These are phyloP conservation scores for Westerdykella sp. DNA, from an alignment of 2,329 filamentous ascomycete genomes.

Conservation along the genomic window DNA sequence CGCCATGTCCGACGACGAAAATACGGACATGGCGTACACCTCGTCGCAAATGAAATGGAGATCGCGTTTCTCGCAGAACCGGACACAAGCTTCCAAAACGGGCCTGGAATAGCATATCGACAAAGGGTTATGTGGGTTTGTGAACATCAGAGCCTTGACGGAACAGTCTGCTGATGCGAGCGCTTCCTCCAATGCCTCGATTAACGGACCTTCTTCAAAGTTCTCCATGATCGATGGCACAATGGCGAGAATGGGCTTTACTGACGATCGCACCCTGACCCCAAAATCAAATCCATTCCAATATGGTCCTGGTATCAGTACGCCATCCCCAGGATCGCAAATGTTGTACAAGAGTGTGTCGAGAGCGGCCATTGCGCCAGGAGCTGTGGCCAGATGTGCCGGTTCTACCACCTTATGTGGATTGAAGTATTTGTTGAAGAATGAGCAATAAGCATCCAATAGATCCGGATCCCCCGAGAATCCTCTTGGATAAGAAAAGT, in stretches of 20 bases:
- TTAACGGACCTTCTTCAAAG: conserved; percentile 8
- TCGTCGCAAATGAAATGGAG: conserved; percentile 35
- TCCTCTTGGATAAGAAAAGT: conserved; percentile 13
- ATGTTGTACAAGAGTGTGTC: conserved; percentile 30
- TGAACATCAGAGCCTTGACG: conserved; percentile 37
- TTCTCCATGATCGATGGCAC: conserved; percentile 7
- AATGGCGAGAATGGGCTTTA: conserved; percentile 13
- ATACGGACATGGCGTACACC: conserved; percentile 33
- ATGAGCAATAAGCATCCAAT: conserved; percentile 9
- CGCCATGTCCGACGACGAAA: conserved; percentile 12
- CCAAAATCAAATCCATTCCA: conserved; percentile 25
- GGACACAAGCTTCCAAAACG: conserved; percentile 16
- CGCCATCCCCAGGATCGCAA: conserved; percentile 30
- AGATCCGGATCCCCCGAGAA: conserved; percentile 15
- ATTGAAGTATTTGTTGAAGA: conserved; percentile 26
- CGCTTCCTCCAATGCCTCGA: conserved; percentile 9
- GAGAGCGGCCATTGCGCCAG: conserved; percentile 13
- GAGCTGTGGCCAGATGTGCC: conserved; percentile 13
- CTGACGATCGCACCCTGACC: conserved; percentile 7
- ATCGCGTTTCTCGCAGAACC: conserved; percentile 23
- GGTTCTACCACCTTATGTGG: conserved; percentile 14
- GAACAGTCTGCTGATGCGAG: conserved; percentile 7
- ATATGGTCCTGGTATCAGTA: conserved; percentile 26
- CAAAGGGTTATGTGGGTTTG: conserved; percentile 43
- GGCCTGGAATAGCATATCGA: conserved; percentile 21